Conservation (phyloP, 148 eudicot species). For the Linanthus parryae region DNA sequence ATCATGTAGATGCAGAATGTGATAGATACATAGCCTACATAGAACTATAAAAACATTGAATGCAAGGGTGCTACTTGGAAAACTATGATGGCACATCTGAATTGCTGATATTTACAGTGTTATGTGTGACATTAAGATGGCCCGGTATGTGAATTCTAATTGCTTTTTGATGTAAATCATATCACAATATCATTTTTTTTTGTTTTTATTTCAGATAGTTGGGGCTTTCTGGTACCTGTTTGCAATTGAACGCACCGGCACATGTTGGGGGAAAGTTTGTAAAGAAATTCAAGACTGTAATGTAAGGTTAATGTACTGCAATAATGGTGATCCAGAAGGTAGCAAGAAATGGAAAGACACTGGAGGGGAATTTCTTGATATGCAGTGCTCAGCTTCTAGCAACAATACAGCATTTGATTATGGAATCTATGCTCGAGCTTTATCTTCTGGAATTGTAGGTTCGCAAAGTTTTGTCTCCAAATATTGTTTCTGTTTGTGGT, state of each 20-base stretch:
- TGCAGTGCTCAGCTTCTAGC: slow-evolving; percentile 22
- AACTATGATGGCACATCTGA: too few relatives aligned
- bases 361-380: slow-evolving; percentile 18
- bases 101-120: too few relatives aligned
- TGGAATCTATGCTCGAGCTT: slow-evolving; percentile 46
- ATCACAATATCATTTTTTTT: background rate
- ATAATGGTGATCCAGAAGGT: slow-evolving; percentile 16
- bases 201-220: slow-evolving; percentile 30
- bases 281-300: slow-evolving; percentile 19
- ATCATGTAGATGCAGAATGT: too few relatives aligned
- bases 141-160: too few relatives aligned
- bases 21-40: too few relatives aligned
- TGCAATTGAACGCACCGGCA: slow-evolving; percentile 44
- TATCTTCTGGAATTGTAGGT: slow-evolving; percentile 32
- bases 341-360: slow-evolving; percentile 26
- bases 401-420: slow-evolving; percentile 28
- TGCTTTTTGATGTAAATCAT: background rate
- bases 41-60: too few relatives aligned
- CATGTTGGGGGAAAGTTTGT: slow-evolving; percentile 56
- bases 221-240: slow-evolving; percentile 72
- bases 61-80: too few relatives aligned
- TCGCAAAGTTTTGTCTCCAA: slow-evolving; percentile 39
- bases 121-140: too few relatives aligned
- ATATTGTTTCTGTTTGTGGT: slow-evolving; percentile 66
- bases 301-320: slow-evolving; percentile 34